Conservation (phyloP, 441 rosid species). For the Brassica balearica region DNA sequence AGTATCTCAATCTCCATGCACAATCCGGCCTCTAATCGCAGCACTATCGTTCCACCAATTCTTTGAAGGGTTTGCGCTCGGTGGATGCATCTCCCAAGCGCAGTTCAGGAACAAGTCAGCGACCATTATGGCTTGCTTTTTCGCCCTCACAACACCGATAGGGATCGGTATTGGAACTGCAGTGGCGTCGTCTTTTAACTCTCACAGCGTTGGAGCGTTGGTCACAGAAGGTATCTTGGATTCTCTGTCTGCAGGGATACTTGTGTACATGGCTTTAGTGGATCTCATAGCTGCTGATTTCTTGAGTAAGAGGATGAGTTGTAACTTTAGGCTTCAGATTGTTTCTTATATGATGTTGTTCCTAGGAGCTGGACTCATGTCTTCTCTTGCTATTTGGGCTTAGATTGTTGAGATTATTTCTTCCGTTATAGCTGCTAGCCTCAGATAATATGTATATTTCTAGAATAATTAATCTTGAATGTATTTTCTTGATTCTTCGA, state of each 20-base stretch:
- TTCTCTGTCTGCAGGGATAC: slow-evolving; percentile 84
- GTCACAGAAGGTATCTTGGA: slow-evolving; percentile 80
- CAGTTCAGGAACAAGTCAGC: slow-evolving; percentile 68
- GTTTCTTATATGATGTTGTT: slow-evolving; percentile 76
- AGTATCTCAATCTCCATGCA: slow-evolving; percentile 87
- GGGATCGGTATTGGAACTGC: slow-evolving; percentile 79
- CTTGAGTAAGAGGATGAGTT: slow-evolving; percentile 81
- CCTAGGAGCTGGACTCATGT: slow-evolving; percentile 82
- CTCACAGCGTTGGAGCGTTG: slow-evolving; percentile 53
- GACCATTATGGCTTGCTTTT: slow-evolving; percentile 82
- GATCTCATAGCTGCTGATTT: slow-evolving; percentile 87
- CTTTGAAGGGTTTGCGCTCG: slow-evolving; percentile 97
- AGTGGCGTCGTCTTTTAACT: slow-evolving; percentile 49
- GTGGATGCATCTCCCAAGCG: slow-evolving; percentile 97
- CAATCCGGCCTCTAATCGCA: slow-evolving; percentile 83
- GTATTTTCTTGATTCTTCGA: slow-evolving; percentile 3
- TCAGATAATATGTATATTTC: slow-evolving; percentile 20
- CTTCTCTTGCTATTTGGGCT: slow-evolving; percentile 82
- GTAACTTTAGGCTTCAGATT: slow-evolving; percentile 77
- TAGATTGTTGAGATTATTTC: slow-evolving; percentile 42
- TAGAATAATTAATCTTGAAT: slow-evolving; percentile 19
- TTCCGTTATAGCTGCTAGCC: background rate
- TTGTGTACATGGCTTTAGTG: slow-evolving; percentile 88
- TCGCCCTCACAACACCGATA: slow-evolving; percentile 79
- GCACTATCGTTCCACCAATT: slow-evolving; percentile 95